A percentile compares a stretch with the other conserved stretches of the same genome.
Conservation (phyloP, 225 moss, liverwort and hornwort species). For the Pseudisothecium myosuroides region DNA sequence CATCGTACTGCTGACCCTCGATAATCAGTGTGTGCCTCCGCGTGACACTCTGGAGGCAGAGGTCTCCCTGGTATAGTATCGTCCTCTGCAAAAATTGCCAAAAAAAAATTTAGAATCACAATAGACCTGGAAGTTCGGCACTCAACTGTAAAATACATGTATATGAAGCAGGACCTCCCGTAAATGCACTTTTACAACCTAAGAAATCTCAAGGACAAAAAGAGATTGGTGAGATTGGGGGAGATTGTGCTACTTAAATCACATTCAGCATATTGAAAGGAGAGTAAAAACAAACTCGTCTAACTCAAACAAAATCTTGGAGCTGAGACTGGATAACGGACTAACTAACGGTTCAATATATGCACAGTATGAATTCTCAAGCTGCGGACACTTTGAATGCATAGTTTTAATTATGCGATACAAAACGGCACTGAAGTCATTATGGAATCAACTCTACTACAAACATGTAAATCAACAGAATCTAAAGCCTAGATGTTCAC, state of each 20-base stretch:
- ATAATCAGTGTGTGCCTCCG: conserved; percentile 83
- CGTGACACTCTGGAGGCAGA: conserved; percentile 55
- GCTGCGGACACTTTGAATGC: neutral
- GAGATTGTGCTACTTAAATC: neutral
- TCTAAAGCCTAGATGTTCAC: neutral
- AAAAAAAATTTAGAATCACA: neutral
- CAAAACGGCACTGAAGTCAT: neutral
- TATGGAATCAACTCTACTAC: neutral
- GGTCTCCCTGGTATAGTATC: conserved; percentile 62
- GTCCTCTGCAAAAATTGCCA: conserved; percentile 27
- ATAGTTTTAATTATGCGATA: neutral
- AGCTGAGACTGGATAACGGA: neutral
- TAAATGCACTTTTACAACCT: neutral
- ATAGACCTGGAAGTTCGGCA: neutral
- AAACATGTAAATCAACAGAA: neutral
- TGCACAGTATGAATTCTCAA: neutral
- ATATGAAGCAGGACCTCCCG: neutral
- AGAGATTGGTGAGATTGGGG: neutral
- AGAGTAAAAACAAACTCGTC: neutral
- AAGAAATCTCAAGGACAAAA: neutral
- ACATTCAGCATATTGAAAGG: neutral
- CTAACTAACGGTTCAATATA: neutral
- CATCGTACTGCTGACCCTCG: conserved; percentile 74
- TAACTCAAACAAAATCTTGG: neutral
- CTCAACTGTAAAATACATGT: neutral